phyloP scores from a whole-genome alignment of 2,329 filamentous ascomycete genomes.

The Stachybotrys echinatus region DNA sequence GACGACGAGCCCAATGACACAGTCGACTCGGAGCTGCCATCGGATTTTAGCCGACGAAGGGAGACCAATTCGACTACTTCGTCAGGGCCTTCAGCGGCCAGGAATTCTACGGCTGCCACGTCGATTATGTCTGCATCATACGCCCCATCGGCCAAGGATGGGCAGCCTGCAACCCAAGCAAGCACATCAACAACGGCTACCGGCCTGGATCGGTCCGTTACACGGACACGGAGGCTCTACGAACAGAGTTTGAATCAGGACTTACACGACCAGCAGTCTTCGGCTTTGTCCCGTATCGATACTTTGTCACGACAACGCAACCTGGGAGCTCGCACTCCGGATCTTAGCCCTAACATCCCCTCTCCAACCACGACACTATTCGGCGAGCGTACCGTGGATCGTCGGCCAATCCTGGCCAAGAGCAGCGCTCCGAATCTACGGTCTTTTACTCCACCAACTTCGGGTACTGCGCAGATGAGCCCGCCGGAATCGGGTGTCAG shows the following conservation, averaged over 20 bases:
- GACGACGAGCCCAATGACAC: conserved; percentile 25
- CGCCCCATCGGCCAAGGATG: conserved; percentile 46
- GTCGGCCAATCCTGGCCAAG: conserved; percentile 43
- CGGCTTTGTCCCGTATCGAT: conserved; percentile 73
- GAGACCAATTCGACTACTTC: conserved; percentile 86
- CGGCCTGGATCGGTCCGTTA: conserved; percentile 57
- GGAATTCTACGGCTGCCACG: conserved; percentile 82
- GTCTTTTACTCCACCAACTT: conserved; percentile 44
- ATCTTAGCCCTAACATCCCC: conserved; percentile 38
- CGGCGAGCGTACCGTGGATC: conserved; percentile 40
- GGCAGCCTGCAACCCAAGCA: conserved; percentile 33
- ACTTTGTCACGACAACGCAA: conserved; percentile 64
- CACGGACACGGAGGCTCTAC: conserved; percentile 71
- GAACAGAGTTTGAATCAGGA: conserved; percentile 78
- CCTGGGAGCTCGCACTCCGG: conserved; percentile 42
- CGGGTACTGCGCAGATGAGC: conserved; percentile 31
- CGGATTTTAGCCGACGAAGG: conserved; percentile 67
- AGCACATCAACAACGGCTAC: conserved; percentile 30
- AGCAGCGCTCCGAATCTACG: conserved; percentile 66
- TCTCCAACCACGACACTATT: conserved; percentile 40
- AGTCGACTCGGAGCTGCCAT: conserved; percentile 42
- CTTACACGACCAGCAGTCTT: conserved; percentile 73
- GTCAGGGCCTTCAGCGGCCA: conserved; percentile 58
- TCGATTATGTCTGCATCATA: conserved; percentile 72
- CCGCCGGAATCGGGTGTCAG: conserved; percentile 30